These are phyloP conservation scores for Fusarium buharicum DNA, from an alignment of 2,329 filamentous ascomycete genomes.

Conservation along the genomic window DNA sequence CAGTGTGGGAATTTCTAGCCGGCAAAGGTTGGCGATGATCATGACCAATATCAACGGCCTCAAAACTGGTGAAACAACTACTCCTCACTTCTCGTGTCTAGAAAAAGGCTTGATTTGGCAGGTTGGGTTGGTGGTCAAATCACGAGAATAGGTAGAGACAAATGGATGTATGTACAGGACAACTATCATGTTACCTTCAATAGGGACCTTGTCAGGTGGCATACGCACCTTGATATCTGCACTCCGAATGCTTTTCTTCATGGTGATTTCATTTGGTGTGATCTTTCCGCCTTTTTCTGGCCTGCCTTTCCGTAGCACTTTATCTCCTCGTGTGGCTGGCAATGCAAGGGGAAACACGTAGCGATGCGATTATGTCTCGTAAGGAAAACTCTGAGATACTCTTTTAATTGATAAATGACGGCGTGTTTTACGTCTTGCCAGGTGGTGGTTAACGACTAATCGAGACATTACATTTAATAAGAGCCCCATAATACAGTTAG, in stretches of 20 bases:
- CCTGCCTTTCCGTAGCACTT: no score
- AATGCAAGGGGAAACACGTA: not conserved
- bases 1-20: slow-evolving; percentile 8
- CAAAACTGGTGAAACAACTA: slow-evolving; percentile 4
- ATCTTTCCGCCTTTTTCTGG: no score
- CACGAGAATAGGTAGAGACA: no score
- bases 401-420: not conserved
- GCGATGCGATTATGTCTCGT: not conserved
- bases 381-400: not conserved
- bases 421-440: not conserved
- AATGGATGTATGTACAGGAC: no score
- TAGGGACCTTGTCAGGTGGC: no score
- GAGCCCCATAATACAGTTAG: no score
- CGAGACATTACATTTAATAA: no score
- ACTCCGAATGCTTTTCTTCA: not conserved
- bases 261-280: not conserved
- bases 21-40: slow-evolving; percentile 12
- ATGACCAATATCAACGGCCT: slow-evolving; percentile 3
- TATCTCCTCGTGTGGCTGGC: not conserved
- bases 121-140: no score
- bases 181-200: no score
- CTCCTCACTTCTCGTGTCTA: not conserved
- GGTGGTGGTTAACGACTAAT: no score
- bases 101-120: not conserved
- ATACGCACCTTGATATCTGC: no score